phyloP scores from a whole-genome alignment of 352 stramenopile species.

The Phytophthora idaei region DNA sequence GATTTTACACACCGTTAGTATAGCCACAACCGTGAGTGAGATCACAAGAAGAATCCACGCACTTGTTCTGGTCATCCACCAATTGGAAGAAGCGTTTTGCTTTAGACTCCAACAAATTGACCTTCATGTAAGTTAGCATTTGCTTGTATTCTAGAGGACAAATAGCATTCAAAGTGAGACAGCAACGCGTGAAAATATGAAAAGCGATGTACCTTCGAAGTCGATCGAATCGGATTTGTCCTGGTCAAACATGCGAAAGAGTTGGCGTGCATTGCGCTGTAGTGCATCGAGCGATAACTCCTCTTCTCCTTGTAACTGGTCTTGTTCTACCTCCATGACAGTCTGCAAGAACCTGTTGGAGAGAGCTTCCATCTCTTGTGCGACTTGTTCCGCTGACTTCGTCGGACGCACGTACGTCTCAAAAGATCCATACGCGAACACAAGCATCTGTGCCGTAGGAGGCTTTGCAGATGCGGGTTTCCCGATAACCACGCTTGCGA shows the following conservation, averaged over 20 bases:
- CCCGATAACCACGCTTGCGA: constrained; percentile 55
- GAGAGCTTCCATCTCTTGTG: constrained; percentile 54
- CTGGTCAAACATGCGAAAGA: constrained; percentile 77
- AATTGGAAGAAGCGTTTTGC: constrained; percentile 72
- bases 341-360: constrained; percentile 49
- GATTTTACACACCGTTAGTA: constrained; percentile 2
- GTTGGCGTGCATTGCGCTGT: constrained; percentile 55
- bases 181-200: not conserved
- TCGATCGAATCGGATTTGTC: constrained; percentile 82
- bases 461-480: constrained; percentile 68
- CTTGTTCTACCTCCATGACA: constrained; percentile 57
- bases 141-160: constrained; percentile 66
- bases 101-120: constrained; percentile 75
- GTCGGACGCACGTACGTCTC: constrained; percentile 57
- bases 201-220: constrained; percentile 50
- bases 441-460: constrained; percentile 46
- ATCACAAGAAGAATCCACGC: constrained; percentile 8
- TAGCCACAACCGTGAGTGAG: not conserved
- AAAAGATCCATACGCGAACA: constrained; percentile 66
- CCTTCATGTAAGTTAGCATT: constrained; percentile 73
- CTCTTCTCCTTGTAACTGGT: constrained; percentile 36
- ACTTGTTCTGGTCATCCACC: constrained; percentile 79
- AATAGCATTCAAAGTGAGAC: constrained; percentile 9
- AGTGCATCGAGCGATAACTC: constrained; percentile 52
- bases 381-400: constrained; percentile 53